phyloP scores from a whole-genome alignment of 306 rosid genomes.

The Medicago lupulina region DNA sequence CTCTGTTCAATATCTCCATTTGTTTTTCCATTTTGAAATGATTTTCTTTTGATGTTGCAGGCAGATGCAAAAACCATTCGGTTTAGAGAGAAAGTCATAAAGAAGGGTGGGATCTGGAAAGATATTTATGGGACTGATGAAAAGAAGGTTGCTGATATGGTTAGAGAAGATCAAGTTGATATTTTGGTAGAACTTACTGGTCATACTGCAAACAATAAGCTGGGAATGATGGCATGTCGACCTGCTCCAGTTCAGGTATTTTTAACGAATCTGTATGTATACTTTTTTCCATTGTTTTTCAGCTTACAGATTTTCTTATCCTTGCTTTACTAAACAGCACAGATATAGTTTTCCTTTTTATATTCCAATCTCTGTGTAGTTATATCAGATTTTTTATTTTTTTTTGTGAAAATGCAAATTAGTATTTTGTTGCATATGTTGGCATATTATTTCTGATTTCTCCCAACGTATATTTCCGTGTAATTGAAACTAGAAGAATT shows the following conservation, averaged over 20 bases:
- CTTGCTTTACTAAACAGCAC: neutral
- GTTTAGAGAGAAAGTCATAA: constrained; percentile 84
- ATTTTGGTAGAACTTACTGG: constrained; percentile 97
- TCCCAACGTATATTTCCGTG: neutral
- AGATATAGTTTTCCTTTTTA: neutral
- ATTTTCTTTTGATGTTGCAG: constrained; percentile 57
- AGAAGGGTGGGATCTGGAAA: constrained; percentile 92
- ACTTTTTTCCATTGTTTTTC: constrained; percentile 2
- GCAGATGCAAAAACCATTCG: constrained; percentile 92
- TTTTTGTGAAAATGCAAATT: constrained; percentile 26
- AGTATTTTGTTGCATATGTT: neutral
- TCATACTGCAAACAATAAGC: constrained; percentile 95
- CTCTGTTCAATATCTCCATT: constrained; percentile 19
- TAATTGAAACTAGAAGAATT: constrained; percentile 20
- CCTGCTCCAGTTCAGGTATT: constrained; percentile 90
- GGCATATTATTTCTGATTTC: neutral
- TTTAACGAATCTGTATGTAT: neutral
- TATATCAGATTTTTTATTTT: neutral
- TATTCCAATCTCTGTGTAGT: neutral
- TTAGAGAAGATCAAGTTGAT: constrained; percentile 93
- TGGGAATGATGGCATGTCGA: constrained; percentile 98
- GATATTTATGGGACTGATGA: constrained; percentile 94
- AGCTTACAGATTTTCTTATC: constrained; percentile 5
- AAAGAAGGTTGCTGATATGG: constrained; percentile 85
- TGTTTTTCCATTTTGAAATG: constrained; percentile 2